Base-by-base conservation (phyloP, 1,284 basidiomycete genomes). In the Cryptococcus wingfieldii region DNA sequence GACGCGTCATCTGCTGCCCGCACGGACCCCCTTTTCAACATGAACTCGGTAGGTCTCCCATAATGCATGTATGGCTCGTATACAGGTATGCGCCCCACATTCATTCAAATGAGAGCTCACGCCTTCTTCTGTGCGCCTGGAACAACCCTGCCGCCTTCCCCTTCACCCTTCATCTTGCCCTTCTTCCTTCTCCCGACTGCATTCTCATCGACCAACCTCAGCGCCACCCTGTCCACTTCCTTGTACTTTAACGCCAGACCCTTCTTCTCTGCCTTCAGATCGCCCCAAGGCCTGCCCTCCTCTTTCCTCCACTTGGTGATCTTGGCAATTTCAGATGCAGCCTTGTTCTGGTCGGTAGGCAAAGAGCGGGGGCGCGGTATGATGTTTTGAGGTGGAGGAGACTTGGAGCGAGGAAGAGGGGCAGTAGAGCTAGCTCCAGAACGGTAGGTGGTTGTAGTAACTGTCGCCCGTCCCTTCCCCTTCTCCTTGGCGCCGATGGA, bases 211-310 rank as follows among this genome's bases (percentile, higher is more conserved):
- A 61, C 71, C 60, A 4, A 60, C 55, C 45, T 57, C 53, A 59
- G 48, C 23, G 54, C 59, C 31, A 58, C 49, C 3, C 63, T 42
- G 16, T 59, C 51, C 47, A 58, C 38, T 37, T 64, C 60, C 12
- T 63, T 61, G 56, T 73, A 73, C 37, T 54, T 56, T 59, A 62
- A 64, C 5, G 18, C 56, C 7, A 63, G 50, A 10, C 58, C 64
- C 46, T 55, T 59, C 45, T 65, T 65, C 44, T 62, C 66, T 1
- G 55, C 47, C 47, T 67, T 69, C 53, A 64, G 50, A 63, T 77
- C 67, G 0, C 66, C 72, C 70, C 70, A 77, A 14, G 69, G 69
- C 41, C 72, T 51, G 58, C 70, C 70, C 31, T 68, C 53, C 50
- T 67, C 69, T 25, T 58, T 34, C 19, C 69, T 54, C 67, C 66